Evolutionary conservation across 345 rosid genomes (phyloP).

Genomic region (Punica granatum): DNA sequence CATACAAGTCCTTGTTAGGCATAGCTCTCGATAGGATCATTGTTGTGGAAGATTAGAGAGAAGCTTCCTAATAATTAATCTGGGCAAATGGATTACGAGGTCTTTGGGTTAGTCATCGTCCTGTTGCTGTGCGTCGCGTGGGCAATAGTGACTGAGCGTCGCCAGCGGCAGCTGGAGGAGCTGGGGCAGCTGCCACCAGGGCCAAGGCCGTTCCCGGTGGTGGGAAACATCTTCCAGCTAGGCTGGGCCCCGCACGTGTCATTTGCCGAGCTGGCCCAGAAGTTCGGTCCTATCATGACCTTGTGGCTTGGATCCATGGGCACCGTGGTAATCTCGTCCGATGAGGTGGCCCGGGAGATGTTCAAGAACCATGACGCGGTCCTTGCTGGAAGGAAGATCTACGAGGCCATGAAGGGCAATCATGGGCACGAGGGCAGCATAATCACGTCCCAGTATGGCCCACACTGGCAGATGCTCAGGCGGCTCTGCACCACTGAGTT

Average conservation of each 20-base stretch:
- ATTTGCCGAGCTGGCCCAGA: slow-evolving; percentile 33
- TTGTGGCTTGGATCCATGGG: slow-evolving; percentile 64
- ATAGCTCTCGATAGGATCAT: no score
- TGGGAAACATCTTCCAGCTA: slow-evolving; percentile 60
- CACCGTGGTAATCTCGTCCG: slow-evolving; percentile 65
- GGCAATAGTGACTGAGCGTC: slow-evolving; percentile 29
- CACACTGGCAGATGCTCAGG: slow-evolving; percentile 68
- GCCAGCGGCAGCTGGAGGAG: slow-evolving; percentile 23
- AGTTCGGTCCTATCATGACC: slow-evolving; percentile 71
- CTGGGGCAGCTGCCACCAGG: slow-evolving; percentile 52
- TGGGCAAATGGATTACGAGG: slow-evolving; percentile 25
- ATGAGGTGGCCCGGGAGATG: slow-evolving; percentile 57
- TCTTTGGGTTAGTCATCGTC: slow-evolving; percentile 21
- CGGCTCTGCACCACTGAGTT: slow-evolving; percentile 60
- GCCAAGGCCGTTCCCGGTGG: slow-evolving; percentile 53
- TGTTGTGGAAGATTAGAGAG: no score
- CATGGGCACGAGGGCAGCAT: slow-evolving; percentile 50
- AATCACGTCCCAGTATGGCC: slow-evolving; percentile 70
- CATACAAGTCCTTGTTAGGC: no score
- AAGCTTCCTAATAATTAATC: no score
- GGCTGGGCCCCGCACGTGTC: slow-evolving; percentile 49
- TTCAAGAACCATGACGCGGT: slow-evolving; percentile 66
- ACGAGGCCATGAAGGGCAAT: slow-evolving; percentile 67
- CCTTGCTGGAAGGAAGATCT: slow-evolving; percentile 68
- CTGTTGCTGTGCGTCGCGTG: slow-evolving; percentile 33